A percentile compares a stretch with the other conserved stretches of the same genome.
Evolutionary conservation across 768 basidiomycete genomes (phyloP).

Genomic region (Chiua virens): DNA sequence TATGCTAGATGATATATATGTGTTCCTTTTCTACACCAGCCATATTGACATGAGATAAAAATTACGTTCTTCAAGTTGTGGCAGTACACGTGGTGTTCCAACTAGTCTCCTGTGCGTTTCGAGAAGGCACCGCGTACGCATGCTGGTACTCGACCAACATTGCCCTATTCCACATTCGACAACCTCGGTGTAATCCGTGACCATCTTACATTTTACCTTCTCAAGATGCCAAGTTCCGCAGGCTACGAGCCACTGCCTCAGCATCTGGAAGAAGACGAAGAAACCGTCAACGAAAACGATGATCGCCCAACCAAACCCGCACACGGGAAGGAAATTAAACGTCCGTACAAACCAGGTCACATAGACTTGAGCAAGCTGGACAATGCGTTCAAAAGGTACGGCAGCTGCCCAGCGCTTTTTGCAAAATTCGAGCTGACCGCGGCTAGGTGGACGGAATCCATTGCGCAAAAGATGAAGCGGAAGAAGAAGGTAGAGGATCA

Average conservation of each 20-base stretch:
- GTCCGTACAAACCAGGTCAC: constrained; percentile 50
- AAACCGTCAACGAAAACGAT: constrained; percentile 34
- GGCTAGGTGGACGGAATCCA: constrained; percentile 79
- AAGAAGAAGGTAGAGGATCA: constrained; percentile 70
- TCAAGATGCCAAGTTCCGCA: constrained; percentile 42
- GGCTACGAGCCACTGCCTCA: constrained; percentile 51
- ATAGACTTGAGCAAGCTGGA: constrained; percentile 82
- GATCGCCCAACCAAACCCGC: constrained; percentile 25
- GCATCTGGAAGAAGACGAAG: constrained; percentile 39
- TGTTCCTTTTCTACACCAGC: too few species aligned
- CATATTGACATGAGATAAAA: too few species aligned
- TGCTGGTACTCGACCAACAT: constrained; percentile 18
- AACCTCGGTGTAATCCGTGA: background rate
- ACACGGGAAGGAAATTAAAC: constrained; percentile 29
- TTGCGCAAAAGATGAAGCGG: constrained; percentile 80
- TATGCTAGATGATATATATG: background rate
- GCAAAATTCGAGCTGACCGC: background rate
- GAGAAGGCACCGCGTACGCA: background rate
- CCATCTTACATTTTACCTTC: background rate
- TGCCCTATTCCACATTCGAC: constrained; percentile 11
- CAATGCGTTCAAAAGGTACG: constrained; percentile 77
- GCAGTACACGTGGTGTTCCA: constrained; percentile 13
- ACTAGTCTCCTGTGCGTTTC: constrained; percentile 7
- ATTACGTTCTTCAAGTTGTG: constrained; percentile 18
- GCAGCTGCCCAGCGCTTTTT: background rate